Evolutionary conservation across 768 basidiomycete genomes (phyloP), one percentile per base, ranked within the genome.

Genomic region (Kwoniella sp.): DNA sequence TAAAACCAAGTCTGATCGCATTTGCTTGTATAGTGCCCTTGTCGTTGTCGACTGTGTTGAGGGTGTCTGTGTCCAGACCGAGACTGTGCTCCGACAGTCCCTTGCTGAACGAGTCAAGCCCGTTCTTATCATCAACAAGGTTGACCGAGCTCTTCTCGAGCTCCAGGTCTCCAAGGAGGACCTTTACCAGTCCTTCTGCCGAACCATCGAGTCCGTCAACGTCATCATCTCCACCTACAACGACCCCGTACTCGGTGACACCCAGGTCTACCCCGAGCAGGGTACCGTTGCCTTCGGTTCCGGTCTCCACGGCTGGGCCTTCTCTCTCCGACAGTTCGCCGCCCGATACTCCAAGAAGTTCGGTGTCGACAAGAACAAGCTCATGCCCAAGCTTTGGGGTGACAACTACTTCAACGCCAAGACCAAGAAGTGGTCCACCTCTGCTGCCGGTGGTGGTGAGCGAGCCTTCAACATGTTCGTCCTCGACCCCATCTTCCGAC

Each of bases 31-130:
- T 55, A 78, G 95, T 85, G 96, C 96, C 64, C 90, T 99, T 72
- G 96, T 99, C 77, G 96, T 99, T 81, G 96, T 99, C 78, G 96
- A 99, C 82, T 96, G 93, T 82, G 88, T 99, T 75, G 96, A 99
- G 80, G 96, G 96, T 84, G 96, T 98, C 78, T 99, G 95, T 82
- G 96, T 98, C 46, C 96, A 99, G 83, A 99, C 96, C 79, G 96
- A 98, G 84, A 99, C 96, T 17, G 96, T 99, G 61, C 87, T 99
- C 62, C 92, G 96, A 72, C 96, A 99, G 80, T 91, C 96, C 59
- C 86, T 99, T 48, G 87, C 88, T 46, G 96, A 99, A 84, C 93
- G 96, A 82, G 98, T 99, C 85, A 98, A 96, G 84, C 96, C 96
- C 70, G 96, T 99, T 77, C 88, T 97, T 76, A 88, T 97, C 83